Evolutionary conservation across 768 basidiomycete species (phyloP).

Genomic region (Suillus luteus): DNA sequence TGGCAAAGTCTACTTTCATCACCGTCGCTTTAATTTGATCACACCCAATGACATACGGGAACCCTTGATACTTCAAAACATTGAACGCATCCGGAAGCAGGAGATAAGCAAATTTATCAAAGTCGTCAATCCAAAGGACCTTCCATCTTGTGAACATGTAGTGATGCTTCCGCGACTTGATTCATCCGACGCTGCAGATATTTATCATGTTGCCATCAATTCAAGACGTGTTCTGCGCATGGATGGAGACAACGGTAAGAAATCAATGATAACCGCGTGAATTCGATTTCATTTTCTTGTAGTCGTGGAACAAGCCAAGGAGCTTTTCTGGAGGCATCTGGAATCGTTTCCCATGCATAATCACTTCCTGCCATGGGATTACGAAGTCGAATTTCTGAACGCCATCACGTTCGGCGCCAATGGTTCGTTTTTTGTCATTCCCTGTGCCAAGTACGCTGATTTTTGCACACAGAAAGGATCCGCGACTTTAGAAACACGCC

Average conservation of each 20-base stretch:
- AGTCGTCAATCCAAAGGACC: slow-evolving; percentile 20
- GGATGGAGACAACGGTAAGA: neutral
- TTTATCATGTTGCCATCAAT: neutral
- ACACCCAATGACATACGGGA: slow-evolving; percentile 44
- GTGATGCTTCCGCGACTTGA: slow-evolving; percentile 32
- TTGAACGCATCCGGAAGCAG: slow-evolving; percentile 25
- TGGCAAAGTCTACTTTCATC: slow-evolving; percentile 47
- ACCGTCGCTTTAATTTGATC: slow-evolving; percentile 37
- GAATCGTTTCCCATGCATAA: no score
- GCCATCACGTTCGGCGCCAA: no score
- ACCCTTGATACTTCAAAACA: slow-evolving; percentile 32
- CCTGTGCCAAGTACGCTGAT: no score
- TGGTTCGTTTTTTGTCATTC: no score
- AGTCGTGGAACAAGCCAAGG: neutral
- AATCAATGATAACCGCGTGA: neutral
- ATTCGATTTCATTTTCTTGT: neutral
- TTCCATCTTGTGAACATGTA: slow-evolving; percentile 42
- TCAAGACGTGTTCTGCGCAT: neutral
- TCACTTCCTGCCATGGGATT: no score
- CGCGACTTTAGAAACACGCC: slow-evolving; percentile 23
- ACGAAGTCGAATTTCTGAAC: no score
- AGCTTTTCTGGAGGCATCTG: no score
- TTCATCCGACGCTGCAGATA: neutral
- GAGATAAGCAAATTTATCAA: no score
- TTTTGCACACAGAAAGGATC: slow-evolving; percentile 18